A percentile compares a stretch with the other conserved stretches of the same genome.
Conservation (phyloP, 2,329 filamentous ascomycete species). For the Atkinsonella texensis region DNA sequence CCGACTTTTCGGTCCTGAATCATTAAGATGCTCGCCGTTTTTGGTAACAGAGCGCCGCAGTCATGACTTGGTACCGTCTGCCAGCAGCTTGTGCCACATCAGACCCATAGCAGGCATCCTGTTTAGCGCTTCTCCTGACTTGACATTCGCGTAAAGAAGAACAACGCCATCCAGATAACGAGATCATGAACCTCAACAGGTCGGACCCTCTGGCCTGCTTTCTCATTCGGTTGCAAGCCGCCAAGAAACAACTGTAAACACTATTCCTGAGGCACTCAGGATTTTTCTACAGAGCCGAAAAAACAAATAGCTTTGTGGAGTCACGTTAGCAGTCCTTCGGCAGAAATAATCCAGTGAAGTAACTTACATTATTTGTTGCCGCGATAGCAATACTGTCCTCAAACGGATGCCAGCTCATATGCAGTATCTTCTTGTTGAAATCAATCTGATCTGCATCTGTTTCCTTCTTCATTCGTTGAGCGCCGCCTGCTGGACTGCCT, state of each 20-base stretch:
- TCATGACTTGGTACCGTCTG: not conserved
- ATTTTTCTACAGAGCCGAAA: slow-evolving; percentile 53
- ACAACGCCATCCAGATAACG: not conserved
- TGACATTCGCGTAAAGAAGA: not conserved
- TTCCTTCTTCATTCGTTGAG: slow-evolving; percentile 93
- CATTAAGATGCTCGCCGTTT: not conserved
- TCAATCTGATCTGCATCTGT: slow-evolving; percentile 99
- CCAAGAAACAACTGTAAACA: not conserved
- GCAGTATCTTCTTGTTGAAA: slow-evolving; percentile 99
- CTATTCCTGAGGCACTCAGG: not conserved
- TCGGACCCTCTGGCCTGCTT: not conserved
- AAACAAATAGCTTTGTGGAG: slow-evolving; percentile 54
- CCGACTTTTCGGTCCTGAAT: not conserved
- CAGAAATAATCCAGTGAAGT: not conserved
- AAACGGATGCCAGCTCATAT: slow-evolving; percentile 99
- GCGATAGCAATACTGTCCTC: slow-evolving; percentile 99
- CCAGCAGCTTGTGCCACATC: not conserved
- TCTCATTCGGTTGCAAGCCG: not conserved
- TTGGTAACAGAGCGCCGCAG: not conserved
- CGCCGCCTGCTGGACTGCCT: slow-evolving; percentile 68
- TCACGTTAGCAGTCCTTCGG: slow-evolving; percentile 10
- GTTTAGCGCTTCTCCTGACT: not conserved
- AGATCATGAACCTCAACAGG: not conserved
- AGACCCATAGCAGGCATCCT: slow-evolving; percentile 1
- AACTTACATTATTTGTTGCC: slow-evolving; percentile 93